These are phyloP conservation scores for Alternaria alternata DNA, from an alignment of 2,329 filamentous ascomycete genomes.

Conservation along the genomic window DNA sequence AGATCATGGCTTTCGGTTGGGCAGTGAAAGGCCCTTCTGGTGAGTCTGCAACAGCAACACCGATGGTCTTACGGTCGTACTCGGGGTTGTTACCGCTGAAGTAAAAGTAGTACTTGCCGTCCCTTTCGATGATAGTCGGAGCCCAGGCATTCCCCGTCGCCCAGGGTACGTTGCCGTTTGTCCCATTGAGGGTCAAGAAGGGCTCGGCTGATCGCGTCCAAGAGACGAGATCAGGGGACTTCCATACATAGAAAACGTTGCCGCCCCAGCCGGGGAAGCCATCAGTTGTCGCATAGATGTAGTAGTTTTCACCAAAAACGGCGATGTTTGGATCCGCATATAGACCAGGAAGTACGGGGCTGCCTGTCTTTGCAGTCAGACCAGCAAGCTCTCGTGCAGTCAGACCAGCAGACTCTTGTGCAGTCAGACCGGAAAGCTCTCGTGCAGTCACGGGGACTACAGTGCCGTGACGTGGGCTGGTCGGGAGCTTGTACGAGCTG, in stretches of 20 bases:
- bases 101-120: constrained; percentile 40
- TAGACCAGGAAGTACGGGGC: constrained; percentile 33
- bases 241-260: constrained; percentile 40
- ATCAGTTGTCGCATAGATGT: constrained; percentile 41
- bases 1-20: constrained; percentile 35
- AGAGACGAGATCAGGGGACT: constrained; percentile 33
- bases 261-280: constrained; percentile 38
- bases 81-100: constrained; percentile 37
- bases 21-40: constrained; percentile 38
- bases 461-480: constrained; percentile 63
- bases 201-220: constrained; percentile 35
- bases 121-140: constrained; percentile 35
- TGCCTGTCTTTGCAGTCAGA: constrained; percentile 27
- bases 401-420: constrained; percentile 28
- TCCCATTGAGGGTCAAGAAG: constrained; percentile 40
- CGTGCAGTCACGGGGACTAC: constrained; percentile 61
- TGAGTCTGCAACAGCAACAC: constrained; percentile 34
- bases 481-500: constrained; percentile 56
- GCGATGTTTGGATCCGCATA: constrained; percentile 43
- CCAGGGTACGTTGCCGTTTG: constrained; percentile 40
- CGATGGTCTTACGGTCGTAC: constrained; percentile 40
- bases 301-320: constrained; percentile 35
- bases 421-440: constrained; percentile 51
- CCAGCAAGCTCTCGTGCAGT: constrained; percentile 57
- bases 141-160: constrained; percentile 40